Evolutionary conservation across 306 rosid genomes (phyloP), one percentile per base, ranked within the genome.

Genomic region (Castanea crenata): DNA sequence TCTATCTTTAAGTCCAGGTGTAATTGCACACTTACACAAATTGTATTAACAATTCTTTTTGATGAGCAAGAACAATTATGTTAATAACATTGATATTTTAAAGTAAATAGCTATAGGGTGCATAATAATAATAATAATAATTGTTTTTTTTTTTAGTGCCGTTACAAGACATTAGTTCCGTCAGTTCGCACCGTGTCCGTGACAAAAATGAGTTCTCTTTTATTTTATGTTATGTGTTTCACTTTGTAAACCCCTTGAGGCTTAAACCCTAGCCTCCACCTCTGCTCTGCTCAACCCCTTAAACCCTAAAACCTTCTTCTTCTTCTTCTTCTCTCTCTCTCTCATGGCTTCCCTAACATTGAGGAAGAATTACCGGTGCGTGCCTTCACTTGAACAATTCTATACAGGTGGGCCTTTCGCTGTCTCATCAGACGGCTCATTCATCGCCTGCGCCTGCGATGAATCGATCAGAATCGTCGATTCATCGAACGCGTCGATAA

Each of bases 391-490:
- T 38, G 97, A 93, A 81, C 97, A 90, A 78, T 95, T 93, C 86
- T 93, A 91, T 88, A 78, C 88, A 56, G 98, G 99, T 18, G 99
- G 99, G 0, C 92, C 99, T 35, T 85, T 84, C 35, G 90, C 77
- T 27, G 91, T 95, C 61, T 91, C 98, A 0, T 90, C 99, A 3
- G 97, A 95, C 75, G 88, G 87, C 32, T 89, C 96, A 20, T 95
- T 91, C 86, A 77, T 95, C 65, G 97, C 75, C 23, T 95, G 96
- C 72, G 97, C 91, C 0, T 91, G 92, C 67, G 92, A 69, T 20
- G 97, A 93, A 5, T 87, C 96, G 41, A 91, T 95, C 38, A 91
- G 92, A 59, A 87, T 95, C 75, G 94, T 95, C 41, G 93, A 95
- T 29, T 84, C 94, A 21, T 87, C 89, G 71, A 90, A 85, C 62